These are phyloP conservation scores for Alternaria panax DNA, from an alignment of 2,329 filamentous ascomycete genomes.

Conservation along the genomic window DNA sequence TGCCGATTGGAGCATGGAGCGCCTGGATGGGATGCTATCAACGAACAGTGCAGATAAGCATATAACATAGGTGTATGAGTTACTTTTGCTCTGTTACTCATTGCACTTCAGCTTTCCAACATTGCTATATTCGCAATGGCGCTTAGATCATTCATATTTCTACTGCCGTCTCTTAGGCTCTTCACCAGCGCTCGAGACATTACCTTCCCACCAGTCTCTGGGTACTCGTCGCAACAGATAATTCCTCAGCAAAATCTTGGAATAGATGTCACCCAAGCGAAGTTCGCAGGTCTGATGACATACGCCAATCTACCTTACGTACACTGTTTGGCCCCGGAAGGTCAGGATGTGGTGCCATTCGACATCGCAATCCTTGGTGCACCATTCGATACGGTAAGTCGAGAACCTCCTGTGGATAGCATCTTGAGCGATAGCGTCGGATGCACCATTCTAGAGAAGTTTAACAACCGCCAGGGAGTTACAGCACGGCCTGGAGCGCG, in stretches of 20 bases:
- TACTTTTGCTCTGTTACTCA: background rate
- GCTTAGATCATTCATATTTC: background rate
- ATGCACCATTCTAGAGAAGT: background rate
- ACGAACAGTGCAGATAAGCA: slow-evolving; percentile 6
- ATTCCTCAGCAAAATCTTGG: slow-evolving; percentile 27
- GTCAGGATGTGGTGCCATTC: slow-evolving; percentile 50
- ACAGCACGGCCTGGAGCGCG: slow-evolving; percentile 62
- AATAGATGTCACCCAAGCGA: slow-evolving; percentile 41
- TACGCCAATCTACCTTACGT: slow-evolving; percentile 60
- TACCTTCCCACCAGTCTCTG: slow-evolving; percentile 52
- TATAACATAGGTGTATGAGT: background rate
- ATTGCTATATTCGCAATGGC: slow-evolving; percentile 1
- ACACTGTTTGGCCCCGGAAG: slow-evolving; percentile 53
- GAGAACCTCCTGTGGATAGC: background rate
- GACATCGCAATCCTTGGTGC: slow-evolving; percentile 60
- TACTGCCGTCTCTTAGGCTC: background rate
- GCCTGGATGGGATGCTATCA: slow-evolving; percentile 7
- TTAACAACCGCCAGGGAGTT: slow-evolving; percentile 49
- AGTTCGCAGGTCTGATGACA: slow-evolving; percentile 55
- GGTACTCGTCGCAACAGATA: slow-evolving; percentile 44
- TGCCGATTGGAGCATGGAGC: slow-evolving; percentile 16
- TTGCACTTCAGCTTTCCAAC: background rate
- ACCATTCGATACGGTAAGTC: slow-evolving; percentile 58
- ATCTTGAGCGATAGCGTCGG: background rate
- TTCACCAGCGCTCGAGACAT: slow-evolving; percentile 49